Evolutionary conservation across 1,284 basidiomycete species (phyloP).

Genomic region (Lignosus rhinocerotis): DNA sequence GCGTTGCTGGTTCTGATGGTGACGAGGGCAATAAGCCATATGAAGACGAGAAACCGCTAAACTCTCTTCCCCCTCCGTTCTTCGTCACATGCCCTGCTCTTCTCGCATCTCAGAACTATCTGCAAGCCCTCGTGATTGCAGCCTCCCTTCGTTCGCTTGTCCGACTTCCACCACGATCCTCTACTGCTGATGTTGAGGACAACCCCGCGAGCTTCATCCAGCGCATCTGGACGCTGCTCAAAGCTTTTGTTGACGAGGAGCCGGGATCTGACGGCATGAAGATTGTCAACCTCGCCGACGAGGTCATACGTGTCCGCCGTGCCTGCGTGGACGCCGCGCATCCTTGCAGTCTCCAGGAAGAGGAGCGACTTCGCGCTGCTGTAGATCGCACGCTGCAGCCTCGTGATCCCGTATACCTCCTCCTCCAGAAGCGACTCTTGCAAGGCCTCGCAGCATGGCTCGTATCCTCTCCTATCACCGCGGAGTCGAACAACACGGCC

Average conservation of each 20-base stretch:
- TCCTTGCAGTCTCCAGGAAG: constrained; percentile 41
- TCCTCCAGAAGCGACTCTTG: constrained; percentile 59
- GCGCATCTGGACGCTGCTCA: constrained; percentile 66
- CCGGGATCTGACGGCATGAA: constrained; percentile 45
- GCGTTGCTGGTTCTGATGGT: constrained; percentile 12
- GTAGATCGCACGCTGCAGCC: constrained; percentile 62
- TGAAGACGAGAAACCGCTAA: constrained; percentile 23
- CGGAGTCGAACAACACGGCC: neutral
- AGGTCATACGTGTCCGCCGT: constrained; percentile 53
- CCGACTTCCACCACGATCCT: constrained; percentile 35
- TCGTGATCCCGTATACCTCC: constrained; percentile 62
- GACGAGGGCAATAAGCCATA: constrained; percentile 17
- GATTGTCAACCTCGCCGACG: constrained; percentile 67
- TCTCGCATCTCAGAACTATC: constrained; percentile 61
- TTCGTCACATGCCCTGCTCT: constrained; percentile 56
- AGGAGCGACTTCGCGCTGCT: constrained; percentile 50
- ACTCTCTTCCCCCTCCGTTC: constrained; percentile 60
- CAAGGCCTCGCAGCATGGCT: constrained; percentile 43
- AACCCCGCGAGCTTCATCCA: constrained; percentile 42
- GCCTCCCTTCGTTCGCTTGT: constrained; percentile 60
- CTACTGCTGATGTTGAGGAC: neutral
- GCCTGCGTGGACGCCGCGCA: constrained; percentile 15
- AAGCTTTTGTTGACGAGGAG: constrained; percentile 53
- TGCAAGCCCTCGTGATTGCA: constrained; percentile 70
- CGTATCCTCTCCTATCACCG: constrained; percentile 9